A percentile compares a stretch with the other conserved stretches of the same genome.
Evolutionary conservation across 2,329 filamentous ascomycete genomes (phyloP).

Genomic region (Monilinia polystroma): DNA sequence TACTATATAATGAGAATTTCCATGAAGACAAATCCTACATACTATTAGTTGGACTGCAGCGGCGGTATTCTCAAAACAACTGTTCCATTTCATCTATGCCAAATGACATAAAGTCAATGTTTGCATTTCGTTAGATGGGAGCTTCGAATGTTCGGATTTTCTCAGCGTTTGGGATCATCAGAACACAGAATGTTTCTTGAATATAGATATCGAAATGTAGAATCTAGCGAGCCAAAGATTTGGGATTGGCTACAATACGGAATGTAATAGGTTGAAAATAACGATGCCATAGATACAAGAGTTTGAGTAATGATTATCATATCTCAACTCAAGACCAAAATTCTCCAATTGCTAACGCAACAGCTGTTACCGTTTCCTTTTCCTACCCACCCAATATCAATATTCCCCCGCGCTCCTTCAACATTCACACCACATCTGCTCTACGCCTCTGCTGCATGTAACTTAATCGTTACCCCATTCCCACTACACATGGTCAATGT

Average conservation of each 20-base stretch:
- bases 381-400: neutral
- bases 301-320: neutral
- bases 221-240: neutral
- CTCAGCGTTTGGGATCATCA: neutral
- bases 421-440: neutral
- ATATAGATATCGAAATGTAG: neutral
- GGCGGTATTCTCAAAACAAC: neutral
- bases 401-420: neutral
- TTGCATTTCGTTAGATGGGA: neutral
- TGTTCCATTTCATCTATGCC: neutral
- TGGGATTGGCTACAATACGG: neutral
- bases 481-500: constrained; percentile 37
- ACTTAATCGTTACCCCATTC: constrained; percentile 41
- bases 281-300: neutral
- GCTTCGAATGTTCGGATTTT: no score
- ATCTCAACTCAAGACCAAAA: neutral
- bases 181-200: no score
- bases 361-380: neutral
- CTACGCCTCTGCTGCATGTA: constrained; percentile 16
- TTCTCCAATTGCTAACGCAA: neutral
- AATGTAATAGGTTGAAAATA: neutral
- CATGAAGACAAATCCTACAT: neutral
- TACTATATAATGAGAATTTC: constrained; percentile 3
- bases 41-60: neutral
- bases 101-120: neutral